Evolutionary conservation across 2,329 filamentous ascomycete genomes (phyloP).

Genomic region (Aspergillus novoparasiticus): DNA sequence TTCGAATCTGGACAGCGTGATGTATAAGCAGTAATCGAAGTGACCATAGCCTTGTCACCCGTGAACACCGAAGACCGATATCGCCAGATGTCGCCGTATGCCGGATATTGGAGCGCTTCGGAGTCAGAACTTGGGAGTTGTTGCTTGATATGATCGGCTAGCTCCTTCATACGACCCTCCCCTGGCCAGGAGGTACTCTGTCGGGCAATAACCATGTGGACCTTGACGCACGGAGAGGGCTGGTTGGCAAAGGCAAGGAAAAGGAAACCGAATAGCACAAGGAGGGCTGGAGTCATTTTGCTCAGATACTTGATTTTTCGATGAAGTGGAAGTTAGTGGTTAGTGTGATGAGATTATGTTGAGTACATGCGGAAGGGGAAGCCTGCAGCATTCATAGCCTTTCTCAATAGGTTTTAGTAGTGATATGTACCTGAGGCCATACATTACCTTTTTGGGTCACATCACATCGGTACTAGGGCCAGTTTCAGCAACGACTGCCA

Average conservation of each 20-base stretch:
- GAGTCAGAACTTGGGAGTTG: neutral
- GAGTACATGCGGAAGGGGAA: too few species aligned
- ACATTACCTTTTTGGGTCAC: too few species aligned
- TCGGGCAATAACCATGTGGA: neutral
- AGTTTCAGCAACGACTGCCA: too few species aligned
- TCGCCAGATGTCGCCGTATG: conserved; percentile 1
- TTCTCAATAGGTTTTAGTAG: too few species aligned
- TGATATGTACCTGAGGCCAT: too few species aligned
- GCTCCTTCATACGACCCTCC: neutral
- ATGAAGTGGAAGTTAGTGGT: too few species aligned
- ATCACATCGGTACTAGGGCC: too few species aligned
- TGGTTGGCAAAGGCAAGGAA: neutral
- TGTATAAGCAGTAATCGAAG: neutral
- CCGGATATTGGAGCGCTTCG: neutral
- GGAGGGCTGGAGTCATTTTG: neutral
- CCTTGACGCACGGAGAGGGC: neutral
- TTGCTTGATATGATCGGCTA: neutral
- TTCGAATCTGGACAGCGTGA: neutral
- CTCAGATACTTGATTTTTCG: too few species aligned
- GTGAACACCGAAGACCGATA: neutral
- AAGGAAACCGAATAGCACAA: neutral
- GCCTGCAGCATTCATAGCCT: too few species aligned
- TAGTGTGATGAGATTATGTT: too few species aligned
- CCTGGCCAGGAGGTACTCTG: neutral
- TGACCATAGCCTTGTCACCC: neutral